A percentile compares a stretch with the other conserved stretches of the same genome.
phyloP scores from a whole-genome alignment of 257 asterid genomes.

The Hygrophila difformis region DNA sequence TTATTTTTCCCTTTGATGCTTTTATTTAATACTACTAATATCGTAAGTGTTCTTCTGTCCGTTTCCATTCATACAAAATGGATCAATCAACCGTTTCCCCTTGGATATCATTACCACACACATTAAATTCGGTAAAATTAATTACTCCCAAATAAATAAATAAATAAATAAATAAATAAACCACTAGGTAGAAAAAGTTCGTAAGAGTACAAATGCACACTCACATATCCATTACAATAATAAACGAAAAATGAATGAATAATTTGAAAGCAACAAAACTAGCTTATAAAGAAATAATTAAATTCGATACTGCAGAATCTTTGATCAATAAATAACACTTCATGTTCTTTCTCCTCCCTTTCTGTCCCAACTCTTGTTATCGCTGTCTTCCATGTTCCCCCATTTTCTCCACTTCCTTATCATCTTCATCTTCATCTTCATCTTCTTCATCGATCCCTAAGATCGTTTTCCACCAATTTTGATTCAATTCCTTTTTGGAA shows the following conservation, averaged over 20 bases:
- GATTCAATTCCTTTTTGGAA: too few relatives aligned
- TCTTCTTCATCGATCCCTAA: too few relatives aligned
- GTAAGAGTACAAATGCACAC: neutral
- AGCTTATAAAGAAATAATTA: too few relatives aligned
- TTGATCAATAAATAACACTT: conserved; percentile 30
- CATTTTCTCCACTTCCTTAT: conserved; percentile 37
- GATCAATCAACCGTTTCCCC: neutral
- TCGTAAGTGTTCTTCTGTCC: neutral
- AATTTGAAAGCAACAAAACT: too few relatives aligned
- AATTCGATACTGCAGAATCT: neutral
- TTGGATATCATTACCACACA: too few relatives aligned
- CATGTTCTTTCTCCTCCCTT: conserved; percentile 29
- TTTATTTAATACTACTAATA: too few relatives aligned
- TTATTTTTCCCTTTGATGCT: neutral
- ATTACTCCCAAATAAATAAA: too few relatives aligned
- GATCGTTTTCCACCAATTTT: too few relatives aligned
- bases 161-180: too few relatives aligned
- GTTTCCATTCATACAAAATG: neutral
- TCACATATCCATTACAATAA: neutral
- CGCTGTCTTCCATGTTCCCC: conserved; percentile 79
- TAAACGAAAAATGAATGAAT: too few relatives aligned
- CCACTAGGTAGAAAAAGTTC: neutral
- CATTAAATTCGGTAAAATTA: too few relatives aligned
- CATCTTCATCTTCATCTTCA: too few relatives aligned
- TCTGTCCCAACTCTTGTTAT: conserved; percentile 36